These are phyloP conservation scores for Jamesozyma gamospora DNA, from an alignment of 805 yeast genomes.

Conservation along the genomic window DNA sequence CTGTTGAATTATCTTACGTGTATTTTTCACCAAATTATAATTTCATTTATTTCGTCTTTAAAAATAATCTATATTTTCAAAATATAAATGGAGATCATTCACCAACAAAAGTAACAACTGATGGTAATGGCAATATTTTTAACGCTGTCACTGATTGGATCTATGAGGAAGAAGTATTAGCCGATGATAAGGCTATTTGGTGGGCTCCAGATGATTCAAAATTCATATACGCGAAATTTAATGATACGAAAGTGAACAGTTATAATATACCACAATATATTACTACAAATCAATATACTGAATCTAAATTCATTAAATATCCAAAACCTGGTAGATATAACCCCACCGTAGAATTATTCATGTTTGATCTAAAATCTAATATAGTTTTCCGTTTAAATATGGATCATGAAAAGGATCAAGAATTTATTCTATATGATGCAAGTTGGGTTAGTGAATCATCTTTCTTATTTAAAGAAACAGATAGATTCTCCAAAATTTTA, in stretches of 20 bases:
- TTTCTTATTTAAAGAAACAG: constrained; percentile 50
- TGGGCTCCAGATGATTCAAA: constrained; percentile 59
- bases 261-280: constrained; percentile 46
- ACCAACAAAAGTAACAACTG: constrained; percentile 26
- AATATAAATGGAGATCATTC: constrained; percentile 19
- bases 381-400: constrained; percentile 18
- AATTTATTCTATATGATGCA: constrained; percentile 50
- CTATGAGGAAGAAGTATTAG: constrained; percentile 70
- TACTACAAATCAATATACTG: constrained; percentile 38
- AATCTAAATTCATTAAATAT: constrained; percentile 40
- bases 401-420: constrained; percentile 23
- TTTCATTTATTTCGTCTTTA: constrained; percentile 44
- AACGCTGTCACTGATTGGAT: constrained; percentile 80
- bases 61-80: constrained; percentile 46
- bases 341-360: constrained; percentile 42
- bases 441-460: constrained; percentile 45
- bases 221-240: constrained; percentile 44
- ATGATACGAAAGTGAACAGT: constrained; percentile 50
- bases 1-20: constrained; percentile 33
- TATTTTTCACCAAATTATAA: constrained; percentile 54
- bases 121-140: constrained; percentile 39
- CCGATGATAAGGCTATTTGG: constrained; percentile 52
- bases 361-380: constrained; percentile 31
- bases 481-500: constrained; percentile 49
- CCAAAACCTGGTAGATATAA: constrained; percentile 65